These are phyloP conservation scores for Bigelowiella natans DNA, from an alignment of 78 protist genomes.

Conservation along the genomic window DNA sequence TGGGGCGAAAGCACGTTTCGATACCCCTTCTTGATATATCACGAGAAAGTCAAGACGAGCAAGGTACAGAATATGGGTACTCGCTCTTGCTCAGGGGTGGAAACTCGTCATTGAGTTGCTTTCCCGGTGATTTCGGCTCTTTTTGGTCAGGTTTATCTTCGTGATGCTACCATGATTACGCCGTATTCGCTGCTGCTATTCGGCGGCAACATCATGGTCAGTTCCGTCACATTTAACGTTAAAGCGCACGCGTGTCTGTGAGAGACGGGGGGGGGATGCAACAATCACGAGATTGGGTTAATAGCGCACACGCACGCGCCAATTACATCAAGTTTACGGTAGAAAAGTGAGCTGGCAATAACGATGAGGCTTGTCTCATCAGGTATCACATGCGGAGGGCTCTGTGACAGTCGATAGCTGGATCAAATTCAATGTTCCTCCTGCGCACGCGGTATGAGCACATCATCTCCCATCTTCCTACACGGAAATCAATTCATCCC, in stretches of 20 bases:
- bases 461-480: neutral
- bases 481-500: no score
- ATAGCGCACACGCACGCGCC: no score
- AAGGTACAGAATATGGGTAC: slow-evolving; percentile 14
- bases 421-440: neutral
- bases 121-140: no score
- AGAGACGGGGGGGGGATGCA: no score
- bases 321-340: no score
- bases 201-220: slow-evolving; percentile 44
- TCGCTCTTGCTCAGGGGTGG: no score
- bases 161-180: slow-evolving; percentile 39
- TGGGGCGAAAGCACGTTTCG: neutral
- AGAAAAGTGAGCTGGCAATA: no score
- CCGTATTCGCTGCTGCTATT: slow-evolving; percentile 60
- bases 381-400: neutral
- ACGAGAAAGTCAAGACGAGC: slow-evolving; percentile 46
- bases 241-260: neutral
- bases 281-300: no score
- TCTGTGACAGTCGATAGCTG: neutral
- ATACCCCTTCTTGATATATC: slow-evolving; percentile 27
- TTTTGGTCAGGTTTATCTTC: slow-evolving; percentile 31
- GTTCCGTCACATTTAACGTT: no score
- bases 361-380: no score
- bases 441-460: neutral
- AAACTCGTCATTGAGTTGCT: no score